phyloP scores from a whole-genome alignment of 2,329 filamentous ascomycete species.

The Chalaropsis thielavioides region DNA sequence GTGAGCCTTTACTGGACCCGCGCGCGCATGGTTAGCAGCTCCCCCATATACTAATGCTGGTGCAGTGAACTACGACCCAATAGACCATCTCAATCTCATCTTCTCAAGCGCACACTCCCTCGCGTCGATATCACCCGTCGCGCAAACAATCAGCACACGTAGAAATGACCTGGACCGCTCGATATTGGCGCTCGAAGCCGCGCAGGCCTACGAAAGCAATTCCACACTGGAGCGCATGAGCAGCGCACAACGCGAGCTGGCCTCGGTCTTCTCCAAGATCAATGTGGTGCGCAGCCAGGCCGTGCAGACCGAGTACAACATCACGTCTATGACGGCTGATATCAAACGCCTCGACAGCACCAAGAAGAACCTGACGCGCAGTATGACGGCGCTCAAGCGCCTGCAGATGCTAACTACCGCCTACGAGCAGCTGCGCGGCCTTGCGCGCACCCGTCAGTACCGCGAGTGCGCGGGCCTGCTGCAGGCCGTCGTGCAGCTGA shows the following conservation, averaged over 20 bases:
- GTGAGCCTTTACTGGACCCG: conserved; percentile 23
- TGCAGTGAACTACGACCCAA: conserved; percentile 69
- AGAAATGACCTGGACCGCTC: conserved; percentile 70
- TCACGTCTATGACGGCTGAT: conserved; percentile 96
- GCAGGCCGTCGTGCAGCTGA: conserved; percentile 90
- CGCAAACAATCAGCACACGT: conserved; percentile 56
- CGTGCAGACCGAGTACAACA: conserved; percentile 83
- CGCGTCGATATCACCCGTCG: conserved; percentile 58
- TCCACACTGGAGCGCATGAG: conserved; percentile 86
- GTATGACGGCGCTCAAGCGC: conserved; percentile 93
- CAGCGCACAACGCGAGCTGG: conserved; percentile 76
- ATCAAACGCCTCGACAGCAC: conserved; percentile 95
- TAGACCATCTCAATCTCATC: conserved; percentile 82
- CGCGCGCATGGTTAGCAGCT: conserved; percentile 12
- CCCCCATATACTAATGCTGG: conserved; percentile 19
- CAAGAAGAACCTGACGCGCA: conserved; percentile 88
- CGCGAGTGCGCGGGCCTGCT: conserved; percentile 85
- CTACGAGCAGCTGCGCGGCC: conserved; percentile 82
- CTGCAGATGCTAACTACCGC: conserved; percentile 97
- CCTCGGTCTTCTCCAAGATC: conserved; percentile 83
- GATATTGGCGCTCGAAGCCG: conserved; percentile 57
- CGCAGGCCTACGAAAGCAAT: conserved; percentile 71
- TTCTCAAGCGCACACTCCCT: conserved; percentile 84
- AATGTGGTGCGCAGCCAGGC: conserved; percentile 82
- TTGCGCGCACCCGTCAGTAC: conserved; percentile 80